A percentile compares a stretch with the other conserved stretches of the same genome.
Conservation (phyloP, 805 yeast genomes). For the Metschnikowia similis region DNA sequence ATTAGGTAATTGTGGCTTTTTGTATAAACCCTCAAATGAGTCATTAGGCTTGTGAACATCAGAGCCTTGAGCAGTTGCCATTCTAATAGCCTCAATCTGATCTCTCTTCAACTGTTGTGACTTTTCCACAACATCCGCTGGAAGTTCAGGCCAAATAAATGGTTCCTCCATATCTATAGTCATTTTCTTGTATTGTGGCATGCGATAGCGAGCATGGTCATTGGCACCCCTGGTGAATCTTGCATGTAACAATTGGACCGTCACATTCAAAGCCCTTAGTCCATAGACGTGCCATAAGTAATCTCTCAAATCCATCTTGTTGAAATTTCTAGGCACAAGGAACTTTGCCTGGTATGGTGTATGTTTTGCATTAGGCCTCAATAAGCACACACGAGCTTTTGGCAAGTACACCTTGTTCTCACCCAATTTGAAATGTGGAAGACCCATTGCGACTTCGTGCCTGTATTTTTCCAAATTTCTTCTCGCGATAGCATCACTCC, state of each 20-base stretch:
- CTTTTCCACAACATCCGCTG: slow-evolving; percentile 32
- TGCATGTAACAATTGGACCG: slow-evolving; percentile 79
- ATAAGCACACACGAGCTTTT: slow-evolving; percentile 69
- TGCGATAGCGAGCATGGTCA: slow-evolving; percentile 68
- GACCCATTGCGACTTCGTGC: slow-evolving; percentile 54
- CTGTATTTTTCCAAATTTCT: slow-evolving; percentile 37
- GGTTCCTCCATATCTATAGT: slow-evolving; percentile 95
- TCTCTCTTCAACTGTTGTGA: slow-evolving; percentile 42
- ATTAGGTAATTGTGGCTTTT: slow-evolving; percentile 40
- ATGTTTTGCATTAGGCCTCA: slow-evolving; percentile 93
- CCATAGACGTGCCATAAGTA: slow-evolving; percentile 89
- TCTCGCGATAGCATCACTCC: slow-evolving; percentile 34
- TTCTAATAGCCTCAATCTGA: slow-evolving; percentile 48
- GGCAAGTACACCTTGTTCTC: slow-evolving; percentile 77
- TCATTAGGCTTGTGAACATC: slow-evolving; percentile 63
- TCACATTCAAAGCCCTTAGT: slow-evolving; percentile 79
- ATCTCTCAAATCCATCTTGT: slow-evolving; percentile 91
- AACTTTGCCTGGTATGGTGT: slow-evolving; percentile 97
- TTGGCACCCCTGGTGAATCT: slow-evolving; percentile 50
- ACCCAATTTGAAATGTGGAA: slow-evolving; percentile 82
- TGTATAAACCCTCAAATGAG: slow-evolving; percentile 69
- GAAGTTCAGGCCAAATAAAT: slow-evolving; percentile 83
- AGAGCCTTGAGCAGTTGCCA: slow-evolving; percentile 54
- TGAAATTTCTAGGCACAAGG: slow-evolving; percentile 88
- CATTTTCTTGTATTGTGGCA: slow-evolving; percentile 88